phyloP scores from a whole-genome alignment of 1,284 basidiomycete species.

The Lignosus rhinocerotis region DNA sequence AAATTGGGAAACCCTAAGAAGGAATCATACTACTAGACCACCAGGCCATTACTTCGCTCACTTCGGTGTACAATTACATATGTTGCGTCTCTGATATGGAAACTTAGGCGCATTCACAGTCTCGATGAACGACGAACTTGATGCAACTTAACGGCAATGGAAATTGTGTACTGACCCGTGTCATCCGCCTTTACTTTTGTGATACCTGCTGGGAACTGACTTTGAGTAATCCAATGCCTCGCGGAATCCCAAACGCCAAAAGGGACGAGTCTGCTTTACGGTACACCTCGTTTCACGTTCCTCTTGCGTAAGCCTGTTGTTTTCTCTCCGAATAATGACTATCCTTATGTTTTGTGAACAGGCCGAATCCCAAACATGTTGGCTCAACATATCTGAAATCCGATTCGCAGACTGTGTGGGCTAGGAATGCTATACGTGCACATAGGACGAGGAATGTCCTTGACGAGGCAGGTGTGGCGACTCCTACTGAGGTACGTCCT shows the following conservation, averaged over 20 bases:
- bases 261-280: constrained; percentile 77
- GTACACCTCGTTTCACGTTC: constrained; percentile 79
- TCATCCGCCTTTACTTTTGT: too few relatives aligned
- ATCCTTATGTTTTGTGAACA: constrained; percentile 25
- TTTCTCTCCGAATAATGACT: not conserved
- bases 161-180: too few relatives aligned
- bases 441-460: constrained; percentile 12
- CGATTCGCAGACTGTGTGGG: constrained; percentile 72
- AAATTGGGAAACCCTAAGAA: constrained; percentile 37
- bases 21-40: constrained; percentile 76
- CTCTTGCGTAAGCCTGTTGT: constrained; percentile 50
- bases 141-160: too few relatives aligned
- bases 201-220: too few relatives aligned
- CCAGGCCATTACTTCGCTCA: too few relatives aligned
- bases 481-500: constrained; percentile 46
- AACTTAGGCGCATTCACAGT: too few relatives aligned
- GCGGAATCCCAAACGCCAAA: constrained; percentile 76
- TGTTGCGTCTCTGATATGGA: too few relatives aligned
- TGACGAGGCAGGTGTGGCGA: constrained; percentile 26
- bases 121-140: too few relatives aligned
- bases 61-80: too few relatives aligned
- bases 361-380: constrained; percentile 75
- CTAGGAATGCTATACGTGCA: constrained; percentile 53
- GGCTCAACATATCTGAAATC: constrained; percentile 73
- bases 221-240: constrained; percentile 52